Percentiles rank a stretch among this genome's conserved stretches.
Evolutionary conservation across 768 basidiomycete species (phyloP).

Genomic region (Tricholomella constricta): DNA sequence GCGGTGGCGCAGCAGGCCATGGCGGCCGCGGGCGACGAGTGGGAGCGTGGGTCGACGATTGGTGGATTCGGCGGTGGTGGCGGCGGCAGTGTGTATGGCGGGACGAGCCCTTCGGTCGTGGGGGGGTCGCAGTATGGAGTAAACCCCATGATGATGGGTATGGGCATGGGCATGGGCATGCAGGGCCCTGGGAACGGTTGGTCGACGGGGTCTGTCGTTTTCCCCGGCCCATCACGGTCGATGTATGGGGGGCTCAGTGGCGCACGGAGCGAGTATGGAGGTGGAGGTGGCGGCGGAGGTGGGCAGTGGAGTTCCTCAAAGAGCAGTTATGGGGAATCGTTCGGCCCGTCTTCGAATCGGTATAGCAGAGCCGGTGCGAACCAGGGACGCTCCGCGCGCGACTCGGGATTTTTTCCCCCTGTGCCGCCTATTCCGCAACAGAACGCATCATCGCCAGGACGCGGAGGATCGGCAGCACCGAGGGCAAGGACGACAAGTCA

Average conservation of each 20-base stretch:
- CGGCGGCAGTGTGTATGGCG: slow-evolving; percentile 47
- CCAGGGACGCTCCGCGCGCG: slow-evolving; percentile 24
- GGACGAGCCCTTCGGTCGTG: slow-evolving; percentile 33
- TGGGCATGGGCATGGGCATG: slow-evolving; percentile 41
- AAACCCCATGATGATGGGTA: slow-evolving; percentile 38
- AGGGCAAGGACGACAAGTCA: slow-evolving; percentile 47
- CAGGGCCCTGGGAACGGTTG: slow-evolving; percentile 43
- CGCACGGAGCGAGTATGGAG: slow-evolving; percentile 65
- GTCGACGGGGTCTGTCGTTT: slow-evolving; percentile 49
- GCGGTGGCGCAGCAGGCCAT: slow-evolving; percentile 91
- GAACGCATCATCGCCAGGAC: slow-evolving; percentile 14
- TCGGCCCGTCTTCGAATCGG: slow-evolving; percentile 41
- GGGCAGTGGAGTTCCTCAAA: slow-evolving; percentile 52
- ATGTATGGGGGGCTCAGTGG: slow-evolving; percentile 59
- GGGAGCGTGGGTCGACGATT: slow-evolving; percentile 76
- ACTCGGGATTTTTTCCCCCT: slow-evolving; percentile 46
- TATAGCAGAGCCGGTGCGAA: slow-evolving; percentile 21
- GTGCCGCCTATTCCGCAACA: slow-evolving; percentile 39
- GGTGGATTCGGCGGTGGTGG: slow-evolving; percentile 43
- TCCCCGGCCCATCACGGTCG: slow-evolving; percentile 50
- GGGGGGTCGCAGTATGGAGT: slow-evolving; percentile 35
- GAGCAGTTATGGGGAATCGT: slow-evolving; percentile 72
- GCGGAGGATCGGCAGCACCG: slow-evolving; percentile 19
- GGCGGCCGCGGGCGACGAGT: slow-evolving; percentile 86
- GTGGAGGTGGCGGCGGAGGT: slow-evolving; percentile 42